Percentiles rank a stretch among this genome's conserved stretches.
Conservation (phyloP, 1,284 basidiomycete genomes). For the Moesziomyces aphidis region DNA sequence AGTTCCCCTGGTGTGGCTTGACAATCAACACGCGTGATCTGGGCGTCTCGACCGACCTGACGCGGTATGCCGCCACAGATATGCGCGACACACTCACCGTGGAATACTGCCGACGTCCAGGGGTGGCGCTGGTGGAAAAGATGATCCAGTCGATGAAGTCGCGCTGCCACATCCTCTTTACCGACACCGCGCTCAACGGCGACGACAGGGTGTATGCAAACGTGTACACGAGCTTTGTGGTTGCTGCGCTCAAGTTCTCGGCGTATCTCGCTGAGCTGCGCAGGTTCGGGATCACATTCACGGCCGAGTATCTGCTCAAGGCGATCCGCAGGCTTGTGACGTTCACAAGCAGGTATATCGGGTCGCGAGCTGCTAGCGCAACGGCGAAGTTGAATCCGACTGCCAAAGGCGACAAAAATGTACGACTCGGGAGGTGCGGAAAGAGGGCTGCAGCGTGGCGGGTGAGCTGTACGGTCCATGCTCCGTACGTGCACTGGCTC, state of each 20-base stretch:
- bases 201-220: conserved; percentile 78
- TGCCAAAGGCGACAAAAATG: not conserved
- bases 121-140: conserved; percentile 56
- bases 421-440: not conserved
- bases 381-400: conserved; percentile 4
- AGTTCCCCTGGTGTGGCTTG: conserved; percentile 66
- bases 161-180: conserved; percentile 76
- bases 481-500: conserved; percentile 45
- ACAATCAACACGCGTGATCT: conserved; percentile 51
- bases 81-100: conserved; percentile 68
- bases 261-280: conserved; percentile 76
- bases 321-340: conserved; percentile 33
- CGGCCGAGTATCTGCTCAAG: conserved; percentile 15
- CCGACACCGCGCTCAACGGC: conserved; percentile 80
- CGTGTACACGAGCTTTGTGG: conserved; percentile 85
- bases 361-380: conserved; percentile 17
- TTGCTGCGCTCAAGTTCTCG: conserved; percentile 88
- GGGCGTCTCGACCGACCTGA: conserved; percentile 55
- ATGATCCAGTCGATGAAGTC: conserved; percentile 56
- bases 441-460: conserved; percentile 12
- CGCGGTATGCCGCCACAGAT: conserved; percentile 45
- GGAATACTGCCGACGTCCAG: conserved; percentile 55
- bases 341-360: conserved; percentile 34
- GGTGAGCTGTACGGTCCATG: conserved; percentile 30
- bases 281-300: conserved; percentile 69